Evolutionary conservation across 1,284 basidiomycete genomes (phyloP), one percentile per base, ranked within the genome.

Genomic region (Neonothopanus nambi): DNA sequence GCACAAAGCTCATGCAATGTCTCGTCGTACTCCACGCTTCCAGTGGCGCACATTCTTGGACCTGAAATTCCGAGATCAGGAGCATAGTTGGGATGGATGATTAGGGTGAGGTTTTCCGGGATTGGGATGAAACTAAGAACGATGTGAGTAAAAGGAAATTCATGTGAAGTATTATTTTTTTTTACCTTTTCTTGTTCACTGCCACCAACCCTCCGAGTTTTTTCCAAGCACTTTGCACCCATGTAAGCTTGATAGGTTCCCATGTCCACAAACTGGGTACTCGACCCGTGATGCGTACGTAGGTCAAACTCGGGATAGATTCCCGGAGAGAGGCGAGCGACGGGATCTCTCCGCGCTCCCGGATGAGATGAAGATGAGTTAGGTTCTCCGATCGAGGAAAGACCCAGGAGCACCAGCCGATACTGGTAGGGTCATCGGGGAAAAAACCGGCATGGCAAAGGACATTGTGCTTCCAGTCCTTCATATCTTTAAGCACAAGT

Each of bases 41-140:
- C 4, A 2, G 44, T 41, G 12, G 3, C 51, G 38, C 38, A 47
- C 20, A 20, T 3, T 15, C 18, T 18, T 33, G 30, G 30, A 30
- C n/a, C 17, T 17, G 13, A 15, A 17, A 42, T 26, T 6, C 30
- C 23, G 21, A 47, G 45, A 5, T 17, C 12, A 21, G 44, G 36
- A 17, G 15, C 24, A 33, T 40, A 53, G 13, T 15, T 11, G 7
- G 51, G 51, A 9, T 53, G 36, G 20, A 46, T 38, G 9, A 53
- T 40, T 13, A 53, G 12, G 8, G 51, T 53, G 35, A 53, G 38
- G 28, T 45, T 39, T 24, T 46, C 17, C 18, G 51, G 51, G 15
- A 53, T 40, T 20, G 39, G 44, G 20, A 37, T 47, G 21, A 18
- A 18, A 24, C 20, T 24, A 38, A 5, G 30, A 17, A 23, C n/a